Base-by-base conservation (phyloP, 129 eudicot genomes). In the Solidago caesia region DNA sequence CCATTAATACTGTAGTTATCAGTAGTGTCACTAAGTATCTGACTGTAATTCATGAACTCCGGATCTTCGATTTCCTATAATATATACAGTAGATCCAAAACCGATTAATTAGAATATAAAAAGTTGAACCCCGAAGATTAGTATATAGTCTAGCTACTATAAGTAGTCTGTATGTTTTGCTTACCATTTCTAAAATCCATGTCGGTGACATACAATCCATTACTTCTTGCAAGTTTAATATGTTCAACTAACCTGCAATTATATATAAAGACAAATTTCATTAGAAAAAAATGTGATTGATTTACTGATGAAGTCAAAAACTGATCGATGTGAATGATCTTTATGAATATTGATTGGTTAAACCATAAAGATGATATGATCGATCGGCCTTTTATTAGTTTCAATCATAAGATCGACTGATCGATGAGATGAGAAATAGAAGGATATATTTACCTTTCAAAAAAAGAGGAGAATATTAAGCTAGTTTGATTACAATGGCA, bases 141-240 rank as follows among this genome's bases (percentile, higher is more conserved):
- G 21, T 21, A 21, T 21, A 21, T 21, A 21, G 21, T 21, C 21
- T 21, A 21, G 21, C 21, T 21, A 21, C 21, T 21, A 21, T 21
- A 21, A 21, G 21, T 21, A 21, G 21, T 21, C 21, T 21, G 15
- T 9, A 42, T 15, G 0, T 39, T 8, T 78, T 77, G 45, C 78
- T 79, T 65, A 79, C 83, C 25, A 66, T 52, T 65, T 73, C 69
- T 52, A 78, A 55, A 45, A 72, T 66, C 83, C 83, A 79, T 45
- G 68, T 55, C 4, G 58, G 42, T 10, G 83, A 48, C 43, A 73
- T 45, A 33, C 3, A 33, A 57, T 73, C 74, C 83, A 66, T 72
- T 33, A 39, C 26, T 55, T 33, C 7, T 53, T 71, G 52, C 12
- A 33, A 42, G 61, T n/a, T 52, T 49, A 43, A 26, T 11, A 5